Conservation (phyloP, 2,329 filamentous ascomycete genomes). For the Gliomastix tumulicola region DNA sequence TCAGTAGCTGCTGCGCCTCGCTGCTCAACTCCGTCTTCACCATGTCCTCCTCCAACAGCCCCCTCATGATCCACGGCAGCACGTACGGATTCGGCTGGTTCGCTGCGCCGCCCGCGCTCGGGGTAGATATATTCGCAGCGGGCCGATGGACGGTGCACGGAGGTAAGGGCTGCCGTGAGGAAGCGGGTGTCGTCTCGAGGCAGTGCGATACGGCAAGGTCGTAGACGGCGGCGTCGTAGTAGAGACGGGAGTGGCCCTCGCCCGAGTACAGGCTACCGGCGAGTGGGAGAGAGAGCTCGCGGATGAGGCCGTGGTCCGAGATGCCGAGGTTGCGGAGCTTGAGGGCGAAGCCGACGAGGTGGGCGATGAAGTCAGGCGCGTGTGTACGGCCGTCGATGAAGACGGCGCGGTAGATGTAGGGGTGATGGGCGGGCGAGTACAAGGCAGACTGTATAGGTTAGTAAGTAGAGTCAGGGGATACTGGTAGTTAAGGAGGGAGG, state of each 20-base stretch:
- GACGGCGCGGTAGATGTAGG: conserved; percentile 90
- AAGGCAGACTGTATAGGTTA: conserved; percentile 72
- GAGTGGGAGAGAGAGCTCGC: conserved; percentile 80
- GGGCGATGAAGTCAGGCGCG: conserved; percentile 86
- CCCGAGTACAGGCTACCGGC: conserved; percentile 88
- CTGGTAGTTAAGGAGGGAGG: no score
- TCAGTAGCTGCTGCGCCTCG: conserved; percentile 75
- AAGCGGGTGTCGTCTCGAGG: conserved; percentile 53
- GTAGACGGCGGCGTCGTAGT: conserved; percentile 85
- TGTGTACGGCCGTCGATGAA: conserved; percentile 93
- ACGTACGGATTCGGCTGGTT: conserved; percentile 72
- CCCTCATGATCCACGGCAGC: conserved; percentile 92
- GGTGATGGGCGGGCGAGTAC: conserved; percentile 78
- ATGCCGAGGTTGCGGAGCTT: conserved; percentile 92
- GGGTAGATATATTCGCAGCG: no score
- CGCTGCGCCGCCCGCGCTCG: no score
- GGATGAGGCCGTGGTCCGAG: conserved; percentile 85
- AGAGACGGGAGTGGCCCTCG: conserved; percentile 88
- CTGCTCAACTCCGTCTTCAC: conserved; percentile 73
- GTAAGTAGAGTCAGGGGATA: conserved; percentile 11
- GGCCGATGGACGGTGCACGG: conserved; percentile 11
- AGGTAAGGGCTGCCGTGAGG: no score
- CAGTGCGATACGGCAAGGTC: conserved; percentile 67
- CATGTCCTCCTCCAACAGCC: conserved; percentile 83
- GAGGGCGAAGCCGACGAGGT: conserved; percentile 85